These are phyloP conservation scores for Ceratocystis eucalypticola DNA, from an alignment of 2,329 filamentous ascomycete species.

Conservation along the genomic window DNA sequence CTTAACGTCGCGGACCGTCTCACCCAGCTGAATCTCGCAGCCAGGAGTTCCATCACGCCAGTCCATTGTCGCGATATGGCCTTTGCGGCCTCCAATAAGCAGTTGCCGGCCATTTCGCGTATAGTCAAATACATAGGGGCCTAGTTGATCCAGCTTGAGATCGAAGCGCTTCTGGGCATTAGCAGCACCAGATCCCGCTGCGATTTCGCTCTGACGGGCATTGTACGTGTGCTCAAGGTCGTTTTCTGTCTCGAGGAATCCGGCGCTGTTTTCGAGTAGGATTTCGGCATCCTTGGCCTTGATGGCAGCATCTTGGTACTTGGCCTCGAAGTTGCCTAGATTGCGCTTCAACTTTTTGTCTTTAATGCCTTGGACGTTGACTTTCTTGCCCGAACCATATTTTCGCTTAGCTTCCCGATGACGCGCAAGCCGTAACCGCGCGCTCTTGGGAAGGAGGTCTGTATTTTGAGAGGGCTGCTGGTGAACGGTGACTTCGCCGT, in stretches of 20 bases:
- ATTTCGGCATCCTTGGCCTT: conserved; percentile 94
- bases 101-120: conserved; percentile 78
- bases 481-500: conserved; percentile 3
- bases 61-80: conserved; percentile 92
- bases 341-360: conserved; percentile 85
- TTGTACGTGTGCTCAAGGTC: conserved; percentile 88
- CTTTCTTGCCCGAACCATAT: conserved; percentile 73
- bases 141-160: conserved; percentile 65
- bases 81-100: conserved; percentile 75
- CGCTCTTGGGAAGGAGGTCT: conserved; percentile 38
- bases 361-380: conserved; percentile 58
- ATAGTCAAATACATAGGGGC: conserved; percentile 82
- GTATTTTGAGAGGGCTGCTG: not conserved
- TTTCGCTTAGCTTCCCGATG: conserved; percentile 52
- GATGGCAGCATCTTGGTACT: conserved; percentile 67
- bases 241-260: conserved; percentile 76
- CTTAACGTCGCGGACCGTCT: conserved; percentile 77
- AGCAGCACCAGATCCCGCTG: conserved; percentile 58
- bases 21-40: conserved; percentile 79
- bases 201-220: conserved; percentile 78
- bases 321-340: conserved; percentile 62
- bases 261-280: conserved; percentile 69
- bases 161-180: conserved; percentile 91
- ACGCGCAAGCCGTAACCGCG: conserved; percentile 39
- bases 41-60: conserved; percentile 86